These are phyloP conservation scores for Dryas octopetala DNA, from an alignment of 306 rosid species.

Conservation along the genomic window DNA sequence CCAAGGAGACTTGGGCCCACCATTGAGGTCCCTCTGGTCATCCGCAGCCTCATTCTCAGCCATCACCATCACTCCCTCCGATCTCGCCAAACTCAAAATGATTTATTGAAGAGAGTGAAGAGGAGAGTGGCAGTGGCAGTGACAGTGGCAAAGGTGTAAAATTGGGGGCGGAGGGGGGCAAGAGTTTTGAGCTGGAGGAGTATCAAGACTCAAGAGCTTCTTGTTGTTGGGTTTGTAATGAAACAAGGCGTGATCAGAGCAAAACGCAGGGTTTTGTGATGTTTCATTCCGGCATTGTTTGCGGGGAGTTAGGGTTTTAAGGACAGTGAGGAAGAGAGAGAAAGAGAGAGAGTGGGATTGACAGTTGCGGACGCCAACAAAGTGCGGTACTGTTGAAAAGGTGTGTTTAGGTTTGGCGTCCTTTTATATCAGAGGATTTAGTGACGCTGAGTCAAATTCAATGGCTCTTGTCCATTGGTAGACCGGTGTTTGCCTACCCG, in stretches of 20 bases:
- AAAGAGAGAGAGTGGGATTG: background rate
- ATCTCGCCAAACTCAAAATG: constrained; percentile 24
- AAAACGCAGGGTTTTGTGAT: background rate
- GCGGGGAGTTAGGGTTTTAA: constrained; percentile 49
- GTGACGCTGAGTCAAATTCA: background rate
- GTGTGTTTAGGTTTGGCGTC: background rate
- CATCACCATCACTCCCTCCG: constrained; percentile 58
- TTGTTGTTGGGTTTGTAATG: background rate
- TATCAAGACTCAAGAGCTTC: background rate
- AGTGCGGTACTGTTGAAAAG: constrained; percentile 15
- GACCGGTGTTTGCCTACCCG: too few species aligned
- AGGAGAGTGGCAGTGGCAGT: background rate
- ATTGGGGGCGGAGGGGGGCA: background rate
- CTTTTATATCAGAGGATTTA: background rate
- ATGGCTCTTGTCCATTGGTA: too few species aligned
- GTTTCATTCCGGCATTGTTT: background rate
- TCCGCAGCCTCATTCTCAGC: constrained; percentile 65
- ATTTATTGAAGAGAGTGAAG: background rate
- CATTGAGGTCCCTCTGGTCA: constrained; percentile 44
- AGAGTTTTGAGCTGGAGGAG: background rate
- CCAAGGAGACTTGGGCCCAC: constrained; percentile 84
- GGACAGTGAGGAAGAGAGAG: constrained; percentile 27
- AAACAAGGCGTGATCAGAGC: background rate
- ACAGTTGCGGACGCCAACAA: constrained; percentile 41
- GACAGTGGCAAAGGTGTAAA: background rate